A percentile compares a stretch with the other conserved stretches of the same genome.
Conservation (phyloP, 176 grass and related monocot species). For the Secale cereale region DNA sequence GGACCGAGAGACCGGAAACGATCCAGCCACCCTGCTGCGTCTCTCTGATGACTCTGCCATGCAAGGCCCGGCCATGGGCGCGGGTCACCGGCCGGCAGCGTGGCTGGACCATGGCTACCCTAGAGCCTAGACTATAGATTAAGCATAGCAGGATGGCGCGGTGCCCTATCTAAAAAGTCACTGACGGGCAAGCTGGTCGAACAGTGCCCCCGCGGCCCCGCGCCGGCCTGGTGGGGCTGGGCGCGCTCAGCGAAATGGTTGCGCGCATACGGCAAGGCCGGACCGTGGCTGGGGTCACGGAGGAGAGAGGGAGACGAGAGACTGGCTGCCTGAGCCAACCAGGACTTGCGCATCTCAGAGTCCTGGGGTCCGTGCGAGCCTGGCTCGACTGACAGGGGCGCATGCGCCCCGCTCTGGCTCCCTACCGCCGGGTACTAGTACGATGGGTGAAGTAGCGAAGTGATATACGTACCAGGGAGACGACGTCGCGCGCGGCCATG, state of each 20-base stretch:
- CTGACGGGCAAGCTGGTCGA: constrained; percentile 18
- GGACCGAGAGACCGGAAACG: background rate
- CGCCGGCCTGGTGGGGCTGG: background rate
- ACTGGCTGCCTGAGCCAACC: background rate
- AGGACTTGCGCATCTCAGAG: background rate
- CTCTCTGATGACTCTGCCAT: background rate
- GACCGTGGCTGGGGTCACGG: background rate
- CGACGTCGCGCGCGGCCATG: constrained; percentile 85
- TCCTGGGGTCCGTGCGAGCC: background rate
- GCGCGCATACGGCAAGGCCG: background rate
- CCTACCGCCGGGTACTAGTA: background rate
- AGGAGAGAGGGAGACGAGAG: background rate
- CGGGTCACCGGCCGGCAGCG: background rate
- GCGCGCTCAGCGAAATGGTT: background rate
- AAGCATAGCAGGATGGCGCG: background rate
- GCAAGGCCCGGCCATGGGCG: background rate
- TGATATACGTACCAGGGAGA: constrained; percentile 44
- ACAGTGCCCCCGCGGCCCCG: background rate
- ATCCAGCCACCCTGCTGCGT: background rate
- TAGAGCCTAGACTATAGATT: background rate
- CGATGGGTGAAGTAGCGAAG: background rate
- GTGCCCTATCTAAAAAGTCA: constrained; percentile 9
- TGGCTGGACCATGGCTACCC: background rate
- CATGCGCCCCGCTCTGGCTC: background rate
- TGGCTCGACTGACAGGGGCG: background rate